These are phyloP conservation scores for Trypanosomatidae sp. DNA, from an alignment of 208 protist species.

Conservation along the genomic window DNA sequence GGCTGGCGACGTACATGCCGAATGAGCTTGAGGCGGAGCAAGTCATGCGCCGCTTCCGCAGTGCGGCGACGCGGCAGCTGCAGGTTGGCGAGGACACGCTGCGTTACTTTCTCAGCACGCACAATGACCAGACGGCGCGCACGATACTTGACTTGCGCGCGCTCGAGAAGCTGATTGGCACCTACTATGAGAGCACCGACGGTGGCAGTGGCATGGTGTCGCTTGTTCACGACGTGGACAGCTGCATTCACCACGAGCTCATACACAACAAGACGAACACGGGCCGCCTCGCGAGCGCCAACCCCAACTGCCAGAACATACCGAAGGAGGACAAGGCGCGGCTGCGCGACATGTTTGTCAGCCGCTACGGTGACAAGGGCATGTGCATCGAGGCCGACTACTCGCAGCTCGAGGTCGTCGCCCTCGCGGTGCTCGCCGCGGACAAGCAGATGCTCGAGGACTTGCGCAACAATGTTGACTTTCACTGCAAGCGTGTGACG, in stretches of 20 bases:
- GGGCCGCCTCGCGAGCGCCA: constrained; percentile 72
- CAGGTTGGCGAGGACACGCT: constrained; percentile 83
- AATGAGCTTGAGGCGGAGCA: constrained; percentile 77
- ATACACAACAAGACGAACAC: constrained; percentile 90
- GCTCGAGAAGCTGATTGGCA: constrained; percentile 85
- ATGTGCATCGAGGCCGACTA: constrained; percentile 90
- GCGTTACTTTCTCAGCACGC: constrained; percentile 75
- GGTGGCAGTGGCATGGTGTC: constrained; percentile 87
- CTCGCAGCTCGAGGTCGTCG: constrained; percentile 88
- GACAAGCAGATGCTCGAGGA: constrained; percentile 88
- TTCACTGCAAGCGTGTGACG: constrained; percentile 89
- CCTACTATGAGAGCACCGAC: constrained; percentile 86
- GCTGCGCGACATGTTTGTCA: constrained; percentile 86
- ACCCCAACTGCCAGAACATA: constrained; percentile 91
- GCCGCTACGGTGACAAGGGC: constrained; percentile 70
- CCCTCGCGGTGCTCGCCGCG: constrained; percentile 75
- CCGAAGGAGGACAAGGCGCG: constrained; percentile 86
- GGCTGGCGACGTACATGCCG: constrained; percentile 45
- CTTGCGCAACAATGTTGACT: constrained; percentile 81
- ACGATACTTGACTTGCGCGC: constrained; percentile 77
- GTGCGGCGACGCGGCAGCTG: constrained; percentile 61
- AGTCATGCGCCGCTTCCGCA: constrained; percentile 73
- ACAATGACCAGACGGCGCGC: constrained; percentile 56
- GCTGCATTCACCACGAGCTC: constrained; percentile 89
- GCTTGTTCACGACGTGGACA: constrained; percentile 78